Base-by-base conservation (phyloP, 768 basidiomycete species). In the Lentinula aciculospora region DNA sequence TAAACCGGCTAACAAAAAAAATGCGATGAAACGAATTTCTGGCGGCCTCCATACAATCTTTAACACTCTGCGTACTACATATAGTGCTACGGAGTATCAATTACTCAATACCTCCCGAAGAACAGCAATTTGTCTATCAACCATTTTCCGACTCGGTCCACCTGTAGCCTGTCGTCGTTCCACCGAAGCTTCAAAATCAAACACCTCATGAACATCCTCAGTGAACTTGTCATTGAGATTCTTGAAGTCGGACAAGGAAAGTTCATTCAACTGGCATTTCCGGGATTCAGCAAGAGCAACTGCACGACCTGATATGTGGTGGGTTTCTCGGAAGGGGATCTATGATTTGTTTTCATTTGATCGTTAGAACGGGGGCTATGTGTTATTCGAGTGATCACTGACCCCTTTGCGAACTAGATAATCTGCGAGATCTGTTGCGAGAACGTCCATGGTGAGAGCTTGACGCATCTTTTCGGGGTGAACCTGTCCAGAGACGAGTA, bases 351-450 rank as follows among this genome's bases (percentile, higher is more conserved):
- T 34, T 9, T 8, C 32, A 60, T 32, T 49, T n/a, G n/a, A n/a
- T n/a, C 47, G n/a, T 48, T 37, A 27, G 19, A 28, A 9, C n/a
- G 40, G 50, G 51, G 21, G 36, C 12, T 6, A 53, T 2, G 13
- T 29, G 10, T 47, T 25, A 17, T 2, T 23, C 15, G 45, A 46
- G 23, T 4, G 44, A 59, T 49, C 3, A 80, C 90, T 63, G 72
- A 97, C 96, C 62, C 97, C 96, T 79, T 97, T 98, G 65, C 95
- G 89, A 61, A 99, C 97, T 39, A 99, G 89, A 71, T 99, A 98
- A 69, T 99, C 96, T 8, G 97, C 97, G 27, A 99, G 74, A 66
- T 99, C 97, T n/a, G 97, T 99, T 4, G 97, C 97, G 49, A 99
- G 86, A 59, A 98, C 91, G 71, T 99, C 97, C 89, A 92, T 94